A percentile compares a stretch with the other conserved stretches of the same genome.
Conservation (phyloP, 2,329 filamentous ascomycete species). For the Neofusicoccum kwambonambiense region DNA sequence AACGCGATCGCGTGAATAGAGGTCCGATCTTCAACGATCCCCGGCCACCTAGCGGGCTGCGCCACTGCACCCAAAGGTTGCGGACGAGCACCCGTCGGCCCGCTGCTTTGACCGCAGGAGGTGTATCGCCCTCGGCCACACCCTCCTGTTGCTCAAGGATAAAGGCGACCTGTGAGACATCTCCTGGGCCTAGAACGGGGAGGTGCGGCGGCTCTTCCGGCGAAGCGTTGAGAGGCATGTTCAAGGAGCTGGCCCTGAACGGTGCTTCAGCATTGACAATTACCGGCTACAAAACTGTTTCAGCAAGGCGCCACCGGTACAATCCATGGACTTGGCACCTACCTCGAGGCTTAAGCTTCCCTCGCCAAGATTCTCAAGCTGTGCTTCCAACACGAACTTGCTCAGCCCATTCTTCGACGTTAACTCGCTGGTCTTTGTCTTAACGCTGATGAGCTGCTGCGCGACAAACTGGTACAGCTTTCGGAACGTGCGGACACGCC, state of each 20-base stretch:
- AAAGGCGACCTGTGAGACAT: conserved; percentile 66
- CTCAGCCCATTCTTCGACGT: conserved; percentile 43
- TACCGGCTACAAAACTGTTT: conserved; percentile 38
- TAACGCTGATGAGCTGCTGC: conserved; percentile 82
- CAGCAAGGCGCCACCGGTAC: background rate
- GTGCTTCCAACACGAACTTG: conserved; percentile 81
- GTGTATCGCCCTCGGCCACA: conserved; percentile 40
- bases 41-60: conserved; percentile 82
- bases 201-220: conserved; percentile 26
- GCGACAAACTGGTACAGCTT: conserved; percentile 97
- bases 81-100: conserved; percentile 64
- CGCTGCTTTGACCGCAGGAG: conserved; percentile 21
- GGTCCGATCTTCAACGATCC: conserved; percentile 80
- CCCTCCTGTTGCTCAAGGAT: conserved; percentile 56
- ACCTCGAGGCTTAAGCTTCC: conserved; percentile 75
- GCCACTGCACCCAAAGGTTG: conserved; percentile 83
- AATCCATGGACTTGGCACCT: conserved; percentile 11
- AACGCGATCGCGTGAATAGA: conserved; percentile 56
- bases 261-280: conserved; percentile 51
- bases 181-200: conserved; percentile 58
- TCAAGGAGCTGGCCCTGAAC: conserved; percentile 55
- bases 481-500: conserved; percentile 78
- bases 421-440: conserved; percentile 78
- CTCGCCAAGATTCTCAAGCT: conserved; percentile 92
- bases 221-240: conserved; percentile 50